These are phyloP conservation scores for Cyberlindnera euphorbiae DNA, from an alignment of 805 yeast species.

Conservation along the genomic window DNA sequence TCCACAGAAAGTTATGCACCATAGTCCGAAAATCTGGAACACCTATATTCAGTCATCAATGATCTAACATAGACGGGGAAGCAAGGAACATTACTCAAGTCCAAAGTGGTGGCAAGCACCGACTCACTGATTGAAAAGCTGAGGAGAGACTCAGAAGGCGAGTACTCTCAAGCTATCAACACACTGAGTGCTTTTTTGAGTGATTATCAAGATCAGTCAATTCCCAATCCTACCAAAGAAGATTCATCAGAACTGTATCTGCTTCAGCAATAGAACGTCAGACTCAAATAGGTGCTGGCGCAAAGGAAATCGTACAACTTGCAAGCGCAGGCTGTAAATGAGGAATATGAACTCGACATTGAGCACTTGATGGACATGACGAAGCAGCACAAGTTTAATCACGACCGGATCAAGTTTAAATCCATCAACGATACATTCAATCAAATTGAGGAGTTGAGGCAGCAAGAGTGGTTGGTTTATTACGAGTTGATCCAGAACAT, in stretches of 20 bases:
- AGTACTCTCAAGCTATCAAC: constrained; percentile 2
- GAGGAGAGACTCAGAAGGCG: constrained; percentile 10
- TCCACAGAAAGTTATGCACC: constrained; percentile 20
- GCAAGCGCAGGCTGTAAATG: constrained; percentile 8
- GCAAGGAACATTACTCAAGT: constrained; percentile 9
- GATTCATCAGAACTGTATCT: no score
- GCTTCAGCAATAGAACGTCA: constrained; percentile 14
- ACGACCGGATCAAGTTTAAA: no score
- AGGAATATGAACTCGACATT: constrained; percentile 17
- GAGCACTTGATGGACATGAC: no score
- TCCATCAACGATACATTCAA: no score
- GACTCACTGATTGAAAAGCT: constrained; percentile 17
- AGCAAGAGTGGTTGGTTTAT: no score
- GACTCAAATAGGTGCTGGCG: constrained; percentile 13
- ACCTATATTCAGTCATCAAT: constrained; percentile 11
- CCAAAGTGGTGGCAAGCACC: constrained; percentile 11
- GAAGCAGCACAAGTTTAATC: no score
- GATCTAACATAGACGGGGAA: constrained; percentile 9
- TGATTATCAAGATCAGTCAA: constrained; percentile 7
- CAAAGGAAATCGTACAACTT: constrained; percentile 7
- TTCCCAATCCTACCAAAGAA: no score
- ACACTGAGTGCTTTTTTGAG: no score
- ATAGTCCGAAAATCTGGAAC: constrained; percentile 23
- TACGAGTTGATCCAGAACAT: constrained; percentile 12
- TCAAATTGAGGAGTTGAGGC: no score